Base-by-base conservation (phyloP, 768 basidiomycete species). In the Russula ochroleuca region DNA sequence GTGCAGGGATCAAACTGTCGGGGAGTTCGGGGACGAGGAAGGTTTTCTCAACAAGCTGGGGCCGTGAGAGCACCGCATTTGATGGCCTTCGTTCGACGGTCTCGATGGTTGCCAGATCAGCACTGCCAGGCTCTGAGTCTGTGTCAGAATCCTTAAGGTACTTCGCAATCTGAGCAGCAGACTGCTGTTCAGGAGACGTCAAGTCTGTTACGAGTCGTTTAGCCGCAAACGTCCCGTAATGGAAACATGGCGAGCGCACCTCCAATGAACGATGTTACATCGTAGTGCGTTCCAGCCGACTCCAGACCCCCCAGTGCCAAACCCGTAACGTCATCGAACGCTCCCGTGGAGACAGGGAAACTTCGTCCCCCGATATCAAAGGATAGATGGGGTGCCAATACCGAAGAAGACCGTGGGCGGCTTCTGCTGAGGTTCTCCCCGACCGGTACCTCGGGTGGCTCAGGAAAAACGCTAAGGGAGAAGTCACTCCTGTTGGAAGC, bases 191-290 rank as follows among this genome's bases (percentile, higher is more conserved):
- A 1, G 75, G 76, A 19, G 72, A 69, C 4, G 76, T 75, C 55
- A 79, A 52, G 64, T 73, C 79, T 80, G 49, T 28, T 35, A 31
- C 21, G 56, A 11, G 2, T 21, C 31, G 13, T 31, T 58, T 17
- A 67, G 52, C 5, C 11, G 5, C 17, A 52, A 23, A n/a, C 2
- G 43, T 14, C 15, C 31, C 38, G n/a, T n/a, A 21, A 55, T 10
- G 43, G 5, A 38, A 67, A 57, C 11, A 11, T 9, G 13, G 67
- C 80, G 61, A 7, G 66, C 80, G 63, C 62, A 80, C 81, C 72
- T 48, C 75, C 83, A 66, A 90, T 87, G 70, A 90, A 89, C 1
- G 88, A 89, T 17, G 87, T 90, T 21, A 89, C 85, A 62, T 89
- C 87, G 69, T 84, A 88, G 62, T 81, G 83, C 0, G 80, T 85